Evolutionary conservation across 1,284 basidiomycete species (phyloP), one percentile per base, ranked within the genome.

Genomic region (Singerocomus inundabilis): DNA sequence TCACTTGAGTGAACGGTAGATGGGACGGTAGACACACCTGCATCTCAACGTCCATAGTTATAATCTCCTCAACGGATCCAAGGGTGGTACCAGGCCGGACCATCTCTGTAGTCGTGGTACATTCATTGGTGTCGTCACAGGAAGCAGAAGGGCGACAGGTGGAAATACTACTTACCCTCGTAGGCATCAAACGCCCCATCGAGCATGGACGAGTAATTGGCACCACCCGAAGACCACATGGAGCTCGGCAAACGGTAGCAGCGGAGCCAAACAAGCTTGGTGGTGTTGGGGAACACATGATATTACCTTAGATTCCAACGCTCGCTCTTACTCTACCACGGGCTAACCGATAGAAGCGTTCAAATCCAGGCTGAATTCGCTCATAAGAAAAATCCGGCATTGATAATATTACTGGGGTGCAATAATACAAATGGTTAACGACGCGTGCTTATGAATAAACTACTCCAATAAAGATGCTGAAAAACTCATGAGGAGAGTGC

Each of bases 41-140:
- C 84, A 85, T 86, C 54, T 86, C 84, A n/a, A 85, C 76, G 72
- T 86, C 84, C 58, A 74, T 67, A 55, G 81, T 81, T 28, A 77
- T 75, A 30, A 81, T 71, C 56, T 77, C 65, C 44, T 80, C 76
- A 52, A 84, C 75, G 36, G 70, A 71, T 57, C 70, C 67, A 24
- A 84, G 69, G 11, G 79, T 80, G 29, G 70, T 65, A 55, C 72
- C 55, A 6, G 55, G 55, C 16, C 49, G 52, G 36, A 45, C 30
- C 42, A 43, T 30, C 42, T 46, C 48, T 38, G 32, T 33, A 21
- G 28, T 52, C 61, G 52, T 29, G 32, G 39, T 6, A 40, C 25
- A 21, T 21, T 21, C 21, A 21, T 21, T 37, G 5, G 12, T 39
- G 30, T 49, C 16, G 40, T 12, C 29, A 18, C 4, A 16, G 44